Conservation (phyloP, 805 yeast species). For the Cyberlindnera americana region DNA sequence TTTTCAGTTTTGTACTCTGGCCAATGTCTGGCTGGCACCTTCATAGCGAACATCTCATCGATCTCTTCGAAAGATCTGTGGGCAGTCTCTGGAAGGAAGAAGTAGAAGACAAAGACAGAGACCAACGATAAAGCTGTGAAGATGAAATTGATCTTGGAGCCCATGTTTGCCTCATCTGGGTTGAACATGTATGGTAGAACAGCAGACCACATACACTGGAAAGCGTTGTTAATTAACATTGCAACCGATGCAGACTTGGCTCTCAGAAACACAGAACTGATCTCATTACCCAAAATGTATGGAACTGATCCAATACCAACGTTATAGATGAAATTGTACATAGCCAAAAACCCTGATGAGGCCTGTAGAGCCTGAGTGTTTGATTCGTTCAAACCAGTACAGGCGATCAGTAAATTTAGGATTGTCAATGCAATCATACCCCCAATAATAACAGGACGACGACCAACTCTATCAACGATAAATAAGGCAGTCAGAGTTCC, state of each 20-base stretch:
- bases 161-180: constrained; percentile 38
- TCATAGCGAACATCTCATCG: constrained; percentile 43
- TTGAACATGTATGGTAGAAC: constrained; percentile 45
- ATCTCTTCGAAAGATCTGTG: constrained; percentile 53
- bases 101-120: constrained; percentile 37
- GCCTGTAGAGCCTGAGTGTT: constrained; percentile 19
- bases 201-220: constrained; percentile 33
- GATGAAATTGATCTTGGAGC: constrained; percentile 41
- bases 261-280: constrained; percentile 36
- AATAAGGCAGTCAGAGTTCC: constrained; percentile 32
- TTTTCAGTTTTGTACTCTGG: constrained; percentile 7
- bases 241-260: constrained; percentile 33
- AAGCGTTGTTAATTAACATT: constrained; percentile 27
- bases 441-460: constrained; percentile 27
- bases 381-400: constrained; percentile 20
- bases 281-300: constrained; percentile 34
- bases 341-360: constrained; percentile 26
- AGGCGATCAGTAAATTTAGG: constrained; percentile 26
- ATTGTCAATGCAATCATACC: constrained; percentile 29
- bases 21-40: constrained; percentile 30
- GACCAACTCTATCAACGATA: constrained; percentile 30
- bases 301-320: constrained; percentile 36
- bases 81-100: constrained; percentile 51
- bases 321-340: constrained; percentile 33
- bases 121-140: constrained; percentile 35